These are phyloP conservation scores for Sphenostylis stenocarpa DNA, from an alignment of 306 rosid species.

Conservation along the genomic window DNA sequence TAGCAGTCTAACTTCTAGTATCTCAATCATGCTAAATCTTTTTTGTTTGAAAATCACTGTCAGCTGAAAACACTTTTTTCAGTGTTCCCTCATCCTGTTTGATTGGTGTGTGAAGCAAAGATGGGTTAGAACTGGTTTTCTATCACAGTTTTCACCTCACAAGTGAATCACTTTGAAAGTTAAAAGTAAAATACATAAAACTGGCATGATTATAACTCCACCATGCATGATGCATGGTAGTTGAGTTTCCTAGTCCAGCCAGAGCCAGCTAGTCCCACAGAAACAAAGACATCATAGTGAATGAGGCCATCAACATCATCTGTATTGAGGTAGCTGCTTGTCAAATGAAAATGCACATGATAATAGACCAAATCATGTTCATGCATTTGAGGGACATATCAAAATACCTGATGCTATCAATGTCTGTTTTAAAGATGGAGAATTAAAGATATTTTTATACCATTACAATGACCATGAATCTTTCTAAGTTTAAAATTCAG, in stretches of 20 bases:
- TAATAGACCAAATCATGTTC: slow-evolving; percentile 1
- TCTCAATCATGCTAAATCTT: slow-evolving; percentile 47
- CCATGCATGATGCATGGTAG: neutral
- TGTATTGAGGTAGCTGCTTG: slow-evolving; percentile 1
- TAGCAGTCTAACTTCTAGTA: slow-evolving; percentile 57
- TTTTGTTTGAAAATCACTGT: slow-evolving; percentile 38
- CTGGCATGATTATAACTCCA: neutral
- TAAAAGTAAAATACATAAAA: neutral
- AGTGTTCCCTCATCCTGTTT: slow-evolving; percentile 36
- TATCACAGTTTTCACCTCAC: neutral
- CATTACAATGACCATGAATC: neutral
- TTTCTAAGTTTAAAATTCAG: slow-evolving; percentile 1
- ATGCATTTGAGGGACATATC: slow-evolving; percentile 6
- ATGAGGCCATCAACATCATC: slow-evolving; percentile 7
- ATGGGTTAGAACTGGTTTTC: neutral
- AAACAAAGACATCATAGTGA: slow-evolving; percentile 13
- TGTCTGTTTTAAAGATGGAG: neutral
- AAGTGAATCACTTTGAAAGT: slow-evolving; percentile 19
- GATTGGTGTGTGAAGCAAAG: slow-evolving; percentile 32
- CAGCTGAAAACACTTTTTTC: slow-evolving; percentile 31
- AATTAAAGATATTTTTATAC: neutral
- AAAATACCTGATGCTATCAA: slow-evolving; percentile 23
- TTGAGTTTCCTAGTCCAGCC: slow-evolving; percentile 1
- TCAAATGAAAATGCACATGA: slow-evolving; percentile 7
- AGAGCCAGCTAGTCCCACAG: neutral